phyloP scores from a whole-genome alignment of 1,284 basidiomycete species.

The Anthracocystis walkeri region DNA sequence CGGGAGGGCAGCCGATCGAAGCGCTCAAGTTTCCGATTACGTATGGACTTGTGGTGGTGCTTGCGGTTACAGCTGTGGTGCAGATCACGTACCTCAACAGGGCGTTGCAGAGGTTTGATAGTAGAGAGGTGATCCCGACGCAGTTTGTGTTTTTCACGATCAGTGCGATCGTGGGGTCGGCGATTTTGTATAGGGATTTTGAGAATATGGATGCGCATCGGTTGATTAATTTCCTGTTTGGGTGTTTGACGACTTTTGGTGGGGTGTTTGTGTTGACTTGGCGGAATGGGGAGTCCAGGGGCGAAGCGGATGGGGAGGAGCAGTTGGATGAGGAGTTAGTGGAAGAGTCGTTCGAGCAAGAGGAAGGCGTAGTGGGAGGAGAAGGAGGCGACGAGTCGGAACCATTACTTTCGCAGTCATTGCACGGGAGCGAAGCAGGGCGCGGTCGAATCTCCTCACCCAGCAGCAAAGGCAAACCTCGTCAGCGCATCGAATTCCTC shows the following conservation, averaged over 20 bases:
- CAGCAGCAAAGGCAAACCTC: conserved; percentile 1
- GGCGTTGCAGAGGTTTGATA: conserved; percentile 70
- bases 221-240: conserved; percentile 86
- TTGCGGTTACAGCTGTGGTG: conserved; percentile 82
- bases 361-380: neutral
- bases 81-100: conserved; percentile 91
- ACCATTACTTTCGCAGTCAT: conserved; percentile 14
- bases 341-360: conserved; percentile 5
- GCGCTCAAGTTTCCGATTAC: conserved; percentile 62
- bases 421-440: neutral
- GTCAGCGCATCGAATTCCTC: conserved; percentile 20
- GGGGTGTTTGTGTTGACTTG: conserved; percentile 78
- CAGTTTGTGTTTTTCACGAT: conserved; percentile 85
- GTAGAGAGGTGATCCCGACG: conserved; percentile 74
- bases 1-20: conserved; percentile 44
- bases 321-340: conserved; percentile 5
- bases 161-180: conserved; percentile 89
- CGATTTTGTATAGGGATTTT: conserved; percentile 94
- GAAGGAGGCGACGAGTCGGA: conserved; percentile 3
- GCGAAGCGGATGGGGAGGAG: conserved; percentile 1
- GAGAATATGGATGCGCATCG: conserved; percentile 74
- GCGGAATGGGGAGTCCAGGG: conserved; percentile 10
- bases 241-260: conserved; percentile 82
- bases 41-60: conserved; percentile 73
- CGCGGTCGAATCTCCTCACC: neutral